Conservation (phyloP, 1,139 yeast species). For the Saccharomyces hybrid region DNA sequence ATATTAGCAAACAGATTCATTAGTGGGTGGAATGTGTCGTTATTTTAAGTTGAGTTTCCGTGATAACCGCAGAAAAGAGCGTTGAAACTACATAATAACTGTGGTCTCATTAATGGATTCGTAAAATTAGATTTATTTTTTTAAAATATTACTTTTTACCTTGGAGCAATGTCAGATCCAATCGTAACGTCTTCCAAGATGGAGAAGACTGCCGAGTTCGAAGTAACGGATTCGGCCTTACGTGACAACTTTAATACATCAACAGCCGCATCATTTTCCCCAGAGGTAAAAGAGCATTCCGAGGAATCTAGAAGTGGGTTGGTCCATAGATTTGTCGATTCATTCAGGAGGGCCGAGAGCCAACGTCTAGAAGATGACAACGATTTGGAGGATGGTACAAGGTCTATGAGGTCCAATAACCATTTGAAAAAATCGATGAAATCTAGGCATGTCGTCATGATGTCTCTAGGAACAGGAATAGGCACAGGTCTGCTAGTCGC, state of each 20-base stretch:
- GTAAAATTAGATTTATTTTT: neutral
- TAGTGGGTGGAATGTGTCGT: neutral
- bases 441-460: constrained; percentile 52
- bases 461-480: constrained; percentile 75
- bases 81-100: neutral
- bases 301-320: constrained; percentile 1
- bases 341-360: constrained; percentile 21
- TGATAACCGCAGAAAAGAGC: neutral
- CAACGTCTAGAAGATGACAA: constrained; percentile 7
- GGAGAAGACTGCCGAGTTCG: neutral
- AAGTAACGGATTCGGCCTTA: neutral
- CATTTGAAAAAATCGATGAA: constrained; percentile 41
- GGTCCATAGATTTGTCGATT: constrained; percentile 20
- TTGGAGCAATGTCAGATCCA: neutral
- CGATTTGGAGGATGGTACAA: constrained; percentile 17
- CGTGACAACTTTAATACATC: neutral
- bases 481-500: constrained; percentile 77
- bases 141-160: neutral
- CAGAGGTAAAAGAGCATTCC: neutral
- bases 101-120: neutral
- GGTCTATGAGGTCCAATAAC: constrained; percentile 8
- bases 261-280: neutral
- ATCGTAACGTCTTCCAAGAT: constrained; percentile 3
- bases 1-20: neutral
- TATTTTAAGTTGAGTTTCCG: neutral